Base-by-base conservation (phyloP, 1,284 basidiomycete species). In the Paramarasmius palmivorus region DNA sequence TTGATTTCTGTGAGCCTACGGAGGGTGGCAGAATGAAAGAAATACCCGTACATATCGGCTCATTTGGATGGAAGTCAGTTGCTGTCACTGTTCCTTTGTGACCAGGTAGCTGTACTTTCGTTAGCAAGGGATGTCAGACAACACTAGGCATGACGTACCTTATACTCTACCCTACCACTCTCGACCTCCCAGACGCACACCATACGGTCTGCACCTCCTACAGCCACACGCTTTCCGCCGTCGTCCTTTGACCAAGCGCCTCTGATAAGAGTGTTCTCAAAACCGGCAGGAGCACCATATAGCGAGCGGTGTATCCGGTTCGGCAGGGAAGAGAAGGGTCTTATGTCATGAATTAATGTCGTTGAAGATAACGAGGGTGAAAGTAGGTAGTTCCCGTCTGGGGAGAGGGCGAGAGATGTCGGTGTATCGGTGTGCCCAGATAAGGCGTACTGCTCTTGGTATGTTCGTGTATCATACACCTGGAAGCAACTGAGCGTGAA, bases 181-280 rank as follows among this genome's bases (percentile, higher is more conserved):
- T 95, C 92, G 2, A 94, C 92, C 20, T 96, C 93, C 93, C 94
- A 97, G 25, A 98, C 88, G 51, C 90, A 93, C 32, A 97, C 92
- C 76, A 85, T 90, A 53, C 90, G 74, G 66, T 92, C 90, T 1
- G 90, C 89, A 36, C 90, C 90, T 38, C 90, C 90, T 0, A 92
- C 86, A 5, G 87, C 89, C 1, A 87, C 89, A 5, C 89, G 78
- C 49, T 75, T 74, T 0, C 90, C 90, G 19, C 77, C 81, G 57
- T 92, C 90, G 50, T 90, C 86, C 59, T 74, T 82, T 65, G 88
- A 90, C 90, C 94, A 97, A 2, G 90, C 86, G 1, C 84, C 91
- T 53, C 84, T 81, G 35, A 93, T 70, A 32, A 97, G 74, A 0
- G 90, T 83, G 59, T 89, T 86, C 71, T 98, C 95, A 64, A 95